Evolutionary conservation across 768 basidiomycete genomes (phyloP).

Genomic region (Plicaturopsis crispa): DNA sequence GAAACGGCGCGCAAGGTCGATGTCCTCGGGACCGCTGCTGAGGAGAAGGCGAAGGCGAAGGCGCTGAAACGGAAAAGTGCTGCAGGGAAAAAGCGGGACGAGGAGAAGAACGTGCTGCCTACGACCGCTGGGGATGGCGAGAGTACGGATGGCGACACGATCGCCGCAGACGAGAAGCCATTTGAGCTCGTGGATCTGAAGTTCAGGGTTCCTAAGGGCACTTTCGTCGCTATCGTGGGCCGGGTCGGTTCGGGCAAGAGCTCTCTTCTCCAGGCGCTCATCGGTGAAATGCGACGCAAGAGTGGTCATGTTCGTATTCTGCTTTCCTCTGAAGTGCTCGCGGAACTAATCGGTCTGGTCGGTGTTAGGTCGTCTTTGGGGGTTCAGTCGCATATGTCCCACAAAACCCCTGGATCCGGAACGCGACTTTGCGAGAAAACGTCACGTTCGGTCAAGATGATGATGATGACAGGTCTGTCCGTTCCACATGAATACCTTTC

Average conservation of each 20-base stretch:
- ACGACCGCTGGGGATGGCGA: constrained; percentile 12
- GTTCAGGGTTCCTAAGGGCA: constrained; percentile 40
- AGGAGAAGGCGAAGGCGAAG: constrained; percentile 9
- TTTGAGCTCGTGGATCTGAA: constrained; percentile 43
- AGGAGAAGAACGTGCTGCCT: constrained; percentile 13
- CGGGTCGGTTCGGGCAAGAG: constrained; percentile 73
- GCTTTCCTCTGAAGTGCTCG: neutral
- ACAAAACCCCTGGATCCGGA: constrained; percentile 57
- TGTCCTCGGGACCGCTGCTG: constrained; percentile 9
- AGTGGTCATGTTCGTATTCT: constrained; percentile 41
- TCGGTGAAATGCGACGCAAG: constrained; percentile 62
- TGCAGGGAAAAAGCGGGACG: constrained; percentile 12
- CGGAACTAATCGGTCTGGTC: neutral
- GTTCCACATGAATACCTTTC: too few species aligned
- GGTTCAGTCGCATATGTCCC: constrained; percentile 53
- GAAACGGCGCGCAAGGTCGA: constrained; percentile 24
- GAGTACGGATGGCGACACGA: constrained; percentile 11
- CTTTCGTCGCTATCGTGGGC: constrained; percentile 70
- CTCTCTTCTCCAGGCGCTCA: constrained; percentile 45
- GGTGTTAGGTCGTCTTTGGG: constrained; percentile 43
- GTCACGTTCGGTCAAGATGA: constrained; percentile 65
- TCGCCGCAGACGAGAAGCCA: constrained; percentile 31
- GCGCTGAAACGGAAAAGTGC: constrained; percentile 3
- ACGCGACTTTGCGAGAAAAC: constrained; percentile 66
- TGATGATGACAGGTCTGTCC: constrained; percentile 43